Evolutionary conservation across 169 alveolate genomes (phyloP).

Genomic region (Plasmodium knowlesi): DNA sequence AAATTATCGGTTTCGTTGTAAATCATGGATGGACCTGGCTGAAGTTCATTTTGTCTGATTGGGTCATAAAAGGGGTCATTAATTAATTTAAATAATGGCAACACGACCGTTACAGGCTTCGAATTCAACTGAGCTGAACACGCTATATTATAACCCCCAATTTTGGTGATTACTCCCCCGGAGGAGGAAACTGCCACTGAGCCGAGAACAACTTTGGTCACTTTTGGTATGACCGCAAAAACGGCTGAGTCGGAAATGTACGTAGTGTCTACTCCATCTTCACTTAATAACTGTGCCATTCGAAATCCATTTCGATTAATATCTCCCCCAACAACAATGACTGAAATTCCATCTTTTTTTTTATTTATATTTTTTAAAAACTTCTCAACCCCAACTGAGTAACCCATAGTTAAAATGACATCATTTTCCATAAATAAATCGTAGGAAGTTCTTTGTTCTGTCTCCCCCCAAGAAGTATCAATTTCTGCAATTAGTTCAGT

Average conservation of each 20-base stretch:
- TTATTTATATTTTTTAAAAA: slow-evolving; percentile 61
- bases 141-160: slow-evolving; percentile 71
- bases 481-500: slow-evolving; percentile 61
- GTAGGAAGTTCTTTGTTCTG: slow-evolving; percentile 75
- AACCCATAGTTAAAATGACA: slow-evolving; percentile 68
- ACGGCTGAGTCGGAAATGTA: slow-evolving; percentile 70
- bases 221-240: slow-evolving; percentile 72
- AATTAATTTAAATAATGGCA: slow-evolving; percentile 65
- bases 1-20: slow-evolving; percentile 54
- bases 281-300: slow-evolving; percentile 68
- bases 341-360: slow-evolving; percentile 74
- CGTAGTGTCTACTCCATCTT: slow-evolving; percentile 73
- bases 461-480: slow-evolving; percentile 65
- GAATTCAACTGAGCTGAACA: slow-evolving; percentile 63
- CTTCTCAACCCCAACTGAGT: slow-evolving; percentile 65
- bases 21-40: slow-evolving; percentile 67
- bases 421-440: slow-evolving; percentile 73
- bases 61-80: slow-evolving; percentile 75
- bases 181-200: slow-evolving; percentile 74
- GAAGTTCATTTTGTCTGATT: slow-evolving; percentile 53
- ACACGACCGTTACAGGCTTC: slow-evolving; percentile 63
- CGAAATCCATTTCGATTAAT: slow-evolving; percentile 58
- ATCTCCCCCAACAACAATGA: slow-evolving; percentile 74
- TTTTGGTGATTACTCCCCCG: slow-evolving; percentile 70
- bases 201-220: slow-evolving; percentile 64